phyloP scores from a whole-genome alignment of 73 alveolate genomes.

The Paramecium octaurelia region DNA sequence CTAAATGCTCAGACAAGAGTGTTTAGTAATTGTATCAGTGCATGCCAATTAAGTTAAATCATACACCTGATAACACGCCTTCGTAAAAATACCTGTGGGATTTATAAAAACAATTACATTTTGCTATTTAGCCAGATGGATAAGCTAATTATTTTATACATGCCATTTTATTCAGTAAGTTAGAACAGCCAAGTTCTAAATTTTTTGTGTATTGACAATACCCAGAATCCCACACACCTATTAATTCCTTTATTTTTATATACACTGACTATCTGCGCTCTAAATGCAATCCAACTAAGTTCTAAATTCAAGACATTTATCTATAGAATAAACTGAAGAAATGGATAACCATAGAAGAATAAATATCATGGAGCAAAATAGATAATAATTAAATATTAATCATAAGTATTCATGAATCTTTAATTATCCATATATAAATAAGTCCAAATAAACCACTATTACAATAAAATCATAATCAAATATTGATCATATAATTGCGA shows the following conservation, averaged over 20 bases:
- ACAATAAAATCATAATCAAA: neutral
- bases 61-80: neutral
- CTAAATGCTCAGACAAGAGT: neutral
- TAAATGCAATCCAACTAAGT: neutral
- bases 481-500: neutral
- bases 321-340: neutral
- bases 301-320: neutral
- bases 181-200: neutral
- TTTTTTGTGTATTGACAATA: neutral
- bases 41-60: neutral
- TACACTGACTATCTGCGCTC: neutral
- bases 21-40: neutral
- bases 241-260: neutral
- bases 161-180: neutral
- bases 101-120: neutral
- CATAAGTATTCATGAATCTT: neutral
- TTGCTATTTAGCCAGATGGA: neutral
- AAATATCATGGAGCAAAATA: neutral
- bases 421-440: constrained; percentile 37
- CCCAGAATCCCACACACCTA: neutral
- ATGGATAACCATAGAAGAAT: neutral
- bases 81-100: neutral
- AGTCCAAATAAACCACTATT: neutral
- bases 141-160: neutral
- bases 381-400: neutral